phyloP scores from a whole-genome alignment of 2,329 filamentous ascomycete species.

The Pyrenochaeta sp. region DNA sequence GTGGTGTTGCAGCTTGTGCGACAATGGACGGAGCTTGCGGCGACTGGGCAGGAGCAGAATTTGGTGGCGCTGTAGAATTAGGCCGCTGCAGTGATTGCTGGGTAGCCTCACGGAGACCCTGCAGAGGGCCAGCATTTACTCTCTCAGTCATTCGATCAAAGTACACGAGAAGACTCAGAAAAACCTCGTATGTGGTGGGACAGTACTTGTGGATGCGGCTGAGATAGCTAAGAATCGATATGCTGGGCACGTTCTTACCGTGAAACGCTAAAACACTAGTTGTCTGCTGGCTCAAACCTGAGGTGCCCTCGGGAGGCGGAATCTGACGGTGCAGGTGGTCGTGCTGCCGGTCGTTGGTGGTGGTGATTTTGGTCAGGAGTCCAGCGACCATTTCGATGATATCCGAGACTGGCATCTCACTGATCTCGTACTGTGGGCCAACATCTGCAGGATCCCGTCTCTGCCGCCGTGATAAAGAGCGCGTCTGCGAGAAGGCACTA shows the following conservation, averaged over 20 bases:
- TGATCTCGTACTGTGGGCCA: slow-evolving; percentile 85
- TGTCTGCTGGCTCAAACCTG: slow-evolving; percentile 69
- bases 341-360: slow-evolving; percentile 93
- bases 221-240: slow-evolving; percentile 95
- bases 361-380: slow-evolving; percentile 94
- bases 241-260: slow-evolving; percentile 96
- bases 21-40: slow-evolving; percentile 35
- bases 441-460: slow-evolving; percentile 59
- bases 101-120: slow-evolving; percentile 65
- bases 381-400: slow-evolving; percentile 99
- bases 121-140: slow-evolving; percentile 82
- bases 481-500: slow-evolving; percentile 64
- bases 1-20: slow-evolving; percentile 58
- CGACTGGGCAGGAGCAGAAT: slow-evolving; percentile 36
- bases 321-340: slow-evolving; percentile 84
- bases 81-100: slow-evolving; percentile 55
- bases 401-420: slow-evolving; percentile 94
- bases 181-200: slow-evolving; percentile 97
- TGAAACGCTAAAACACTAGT: slow-evolving; percentile 91
- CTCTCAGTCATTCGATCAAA: slow-evolving; percentile 99
- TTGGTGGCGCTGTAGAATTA: slow-evolving; percentile 38
- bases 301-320: slow-evolving; percentile 66
- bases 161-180: slow-evolving; percentile 92
- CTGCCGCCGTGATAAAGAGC: slow-evolving; percentile 51
- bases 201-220: slow-evolving; percentile 98